Evolutionary conservation across 2,329 filamentous ascomycete species (phyloP), one percentile per base, ranked within the genome.

Genomic region (Karstenula rhodostoma): DNA sequence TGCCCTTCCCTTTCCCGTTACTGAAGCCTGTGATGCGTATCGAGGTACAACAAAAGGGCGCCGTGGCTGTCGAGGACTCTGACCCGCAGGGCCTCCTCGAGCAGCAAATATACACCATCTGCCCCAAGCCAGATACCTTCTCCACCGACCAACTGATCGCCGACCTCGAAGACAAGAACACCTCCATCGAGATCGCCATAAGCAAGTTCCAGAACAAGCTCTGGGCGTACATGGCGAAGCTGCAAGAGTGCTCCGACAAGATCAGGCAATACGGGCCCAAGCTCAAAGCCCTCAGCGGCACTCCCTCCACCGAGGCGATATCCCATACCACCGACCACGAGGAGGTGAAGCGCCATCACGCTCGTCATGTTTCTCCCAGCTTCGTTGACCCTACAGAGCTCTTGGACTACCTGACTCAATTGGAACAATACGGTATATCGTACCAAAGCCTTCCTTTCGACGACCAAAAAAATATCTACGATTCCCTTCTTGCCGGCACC

Each of bases 101-200:
- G 43, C 56, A 56, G 29, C 58, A 56, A n/a, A 49, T 60, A 29
- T 56, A 51, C 40, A 47, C 46, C 17, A 23, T 60, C 13, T 60
- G 52, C 47, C 58, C 58, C 9, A 50, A 35, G 2, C 37, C 47
- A 19, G 33, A 55, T 15, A 32, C 37, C 7, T 52, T 46, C 47
- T 35, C 58, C 17, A 19, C 49, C 4, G 22, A 23, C 19, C 22
- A 46, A 9, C 40, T 60, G 15, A 51, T 60, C 17, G 47, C 52
- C 13, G 52, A 60, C n/a, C 46, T 60, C 15, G 19, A 60, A 53
- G 47, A 52, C 22, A n/a, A 35, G 13, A 33, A 33, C 9, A 35
- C 32, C 6, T 27, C 46, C 25, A 23, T 47, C 8, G n/a, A 51
- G 22, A 19, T 37, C 10, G 37, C 46, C n/a, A 49, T 60, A 29